Base-by-base conservation (phyloP, 768 basidiomycete species). In the Pleurotus tuber-regium region DNA sequence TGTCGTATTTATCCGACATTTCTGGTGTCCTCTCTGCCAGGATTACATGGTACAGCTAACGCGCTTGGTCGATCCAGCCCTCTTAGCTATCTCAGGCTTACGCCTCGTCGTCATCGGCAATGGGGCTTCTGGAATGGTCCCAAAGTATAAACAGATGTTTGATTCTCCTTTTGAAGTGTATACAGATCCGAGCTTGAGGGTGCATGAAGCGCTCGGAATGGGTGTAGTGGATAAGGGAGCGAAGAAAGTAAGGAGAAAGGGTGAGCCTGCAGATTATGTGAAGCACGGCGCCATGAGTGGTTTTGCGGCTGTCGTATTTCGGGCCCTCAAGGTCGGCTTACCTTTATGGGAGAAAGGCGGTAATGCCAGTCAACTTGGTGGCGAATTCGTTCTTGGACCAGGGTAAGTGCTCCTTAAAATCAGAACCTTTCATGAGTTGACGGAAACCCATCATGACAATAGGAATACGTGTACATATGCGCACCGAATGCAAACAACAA, bases 11-110 rank as follows among this genome's bases (percentile, higher is more conserved):
- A 86, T 97, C 56, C 76, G 93, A 36, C 89, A 92, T 66, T 93
- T 93, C 68, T 89, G 85, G 88, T 94, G 92, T 62, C 86, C 89
- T 0, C 67, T 84, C 10, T 92, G 89, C 65, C 90, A 92, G 61
- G 92, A 96, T 65, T 97, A 95, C 65, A 83, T 94, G 76, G 73
- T 80, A 35, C 85, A 83, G 28, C 75, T 90, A 56, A 68, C 61
- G 56, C 65, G 63, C n/a, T 59, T 59, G 71, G 68, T 71, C 63
- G 46, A 72, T 64, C 83, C 56, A 55, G 79, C 57, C 63, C 70
- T 51, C 71, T 72, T 65, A 66, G 54, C 52, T 25, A 54, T 59
- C 4, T 43, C 54, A 18, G 54, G 73, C 14, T 55, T 86, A 25
- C 78, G 82, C 48, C 64, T 93, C 38, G 74, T 92, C 42, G 73